phyloP scores from a whole-genome alignment of 768 basidiomycete genomes.

The Tricholoma hemisulphureum region DNA sequence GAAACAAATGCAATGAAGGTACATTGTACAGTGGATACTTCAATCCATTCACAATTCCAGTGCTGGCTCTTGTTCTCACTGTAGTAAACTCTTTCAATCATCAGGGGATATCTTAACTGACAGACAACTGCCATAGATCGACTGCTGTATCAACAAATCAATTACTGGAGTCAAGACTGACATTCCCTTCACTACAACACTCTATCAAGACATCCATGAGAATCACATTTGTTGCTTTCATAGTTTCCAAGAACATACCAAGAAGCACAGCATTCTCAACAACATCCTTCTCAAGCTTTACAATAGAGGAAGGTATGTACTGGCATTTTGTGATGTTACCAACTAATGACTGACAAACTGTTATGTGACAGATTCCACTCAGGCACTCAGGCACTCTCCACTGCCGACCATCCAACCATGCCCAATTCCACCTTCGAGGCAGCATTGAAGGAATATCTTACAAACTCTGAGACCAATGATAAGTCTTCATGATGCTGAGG shows the following conservation, averaged over 20 bases:
- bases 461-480: neutral
- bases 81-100: conserved; percentile 8
- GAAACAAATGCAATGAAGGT: conserved; percentile 25
- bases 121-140: too few species aligned
- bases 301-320: neutral
- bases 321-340: neutral
- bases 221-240: conserved; percentile 3
- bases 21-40: conserved; percentile 20
- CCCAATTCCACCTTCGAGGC: neutral
- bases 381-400: neutral
- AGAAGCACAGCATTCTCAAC: neutral
- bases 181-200: conserved; percentile 11
- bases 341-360: neutral
- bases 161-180: conserved; percentile 12
- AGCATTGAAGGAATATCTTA: neutral
- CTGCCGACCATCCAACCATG: neutral
- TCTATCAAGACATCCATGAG: conserved; percentile 10
- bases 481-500: neutral
- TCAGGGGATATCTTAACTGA: too few species aligned
- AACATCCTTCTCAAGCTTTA: neutral
- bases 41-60: conserved; percentile 16
- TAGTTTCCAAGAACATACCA: neutral
- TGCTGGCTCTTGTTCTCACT: conserved; percentile 16
- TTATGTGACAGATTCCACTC: neutral
- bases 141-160: conserved; percentile 15